These are phyloP conservation scores for Phytophthora pinifolia DNA, from an alignment of 352 stramenopile genomes.

Conservation along the genomic window DNA sequence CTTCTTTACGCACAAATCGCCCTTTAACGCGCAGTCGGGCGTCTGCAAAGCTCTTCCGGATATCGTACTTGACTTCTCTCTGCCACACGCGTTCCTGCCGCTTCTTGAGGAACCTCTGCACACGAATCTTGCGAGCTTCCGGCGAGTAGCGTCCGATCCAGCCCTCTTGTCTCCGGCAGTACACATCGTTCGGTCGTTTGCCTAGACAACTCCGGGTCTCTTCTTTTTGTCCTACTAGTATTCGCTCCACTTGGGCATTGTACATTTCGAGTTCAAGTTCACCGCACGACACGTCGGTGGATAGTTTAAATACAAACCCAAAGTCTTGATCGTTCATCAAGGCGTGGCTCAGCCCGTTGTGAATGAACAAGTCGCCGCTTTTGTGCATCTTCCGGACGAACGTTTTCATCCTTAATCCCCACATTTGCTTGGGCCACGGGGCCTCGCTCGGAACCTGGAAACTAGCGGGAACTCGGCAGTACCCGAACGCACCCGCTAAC, in stretches of 20 bases:
- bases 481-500: conserved; percentile 16
- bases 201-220: conserved; percentile 7
- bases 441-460: conserved; percentile 19
- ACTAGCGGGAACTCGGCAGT: conserved; percentile 17
- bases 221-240: neutral
- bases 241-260: conserved; percentile 8
- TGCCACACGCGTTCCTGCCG: conserved; percentile 91
- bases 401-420: conserved; percentile 15
- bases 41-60: conserved; percentile 97
- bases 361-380: conserved; percentile 20
- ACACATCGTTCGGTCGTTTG: conserved; percentile 5
- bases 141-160: conserved; percentile 93
- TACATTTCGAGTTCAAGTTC: conserved; percentile 4
- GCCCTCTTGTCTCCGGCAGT: conserved; percentile 28
- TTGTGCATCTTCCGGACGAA: conserved; percentile 19
- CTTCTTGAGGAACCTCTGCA: conserved; percentile 94
- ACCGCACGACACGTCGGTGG: neutral
- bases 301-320: conserved; percentile 34
- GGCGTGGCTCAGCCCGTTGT: conserved; percentile 2
- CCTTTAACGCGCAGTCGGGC: conserved; percentile 94
- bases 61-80: conserved; percentile 96
- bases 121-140: conserved; percentile 84
- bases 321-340: conserved; percentile 10
- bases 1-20: conserved; percentile 96
- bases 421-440: conserved; percentile 33